Evolutionary conservation across 768 basidiomycete species (phyloP), one percentile per base, ranked within the genome.

Genomic region (Megacollybia marginata): DNA sequence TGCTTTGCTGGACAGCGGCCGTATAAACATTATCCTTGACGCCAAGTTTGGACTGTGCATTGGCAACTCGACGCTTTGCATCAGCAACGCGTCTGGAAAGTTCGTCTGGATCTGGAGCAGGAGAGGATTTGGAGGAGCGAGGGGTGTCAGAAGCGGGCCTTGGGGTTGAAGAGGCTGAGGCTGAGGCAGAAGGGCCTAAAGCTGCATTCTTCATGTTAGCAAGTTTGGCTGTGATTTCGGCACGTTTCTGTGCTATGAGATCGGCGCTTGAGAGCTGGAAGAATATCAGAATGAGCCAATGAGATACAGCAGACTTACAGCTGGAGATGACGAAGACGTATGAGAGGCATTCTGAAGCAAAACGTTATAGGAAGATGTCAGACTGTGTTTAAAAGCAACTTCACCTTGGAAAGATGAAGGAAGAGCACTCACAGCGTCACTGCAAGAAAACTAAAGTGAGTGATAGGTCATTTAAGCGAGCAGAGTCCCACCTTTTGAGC

Each of bases 21-120:
- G 92, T 83, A 71, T 95, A 94, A 0, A 91, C 92, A 54, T 92
- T 95, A 50, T 85, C 85, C 54, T 85, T 87, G 31, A 84, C 69
- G 1, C 83, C 79, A 16, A 83, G 74, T 56, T 84, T 85, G 49
- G 74, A 87, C 60, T 88, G 86, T 33, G 90, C 85, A 40, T 89
- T 88, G 0, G 87, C 83, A 1, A 95, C 90, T 48, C 87, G 78
- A 34, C 83, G 76, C 65, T 88, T 91, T 11, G 92, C 90, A 52
- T 96, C 95, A 7, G 86, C 88, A 0, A 96, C 80, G 52, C 79
- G 73, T 8, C 81, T 79, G 0, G 80, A 70, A 5, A 92, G 63
- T 53, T 90, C 88, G 51, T 86, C 84, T 2, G 66, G 55, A 1
- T 67, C 61, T 15, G 74, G 62, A 38, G 50, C 31, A 12, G 50